Evolutionary conservation across 2,329 filamentous ascomycete genomes (phyloP).

Genomic region (Tetracladium maxilliforme): DNA sequence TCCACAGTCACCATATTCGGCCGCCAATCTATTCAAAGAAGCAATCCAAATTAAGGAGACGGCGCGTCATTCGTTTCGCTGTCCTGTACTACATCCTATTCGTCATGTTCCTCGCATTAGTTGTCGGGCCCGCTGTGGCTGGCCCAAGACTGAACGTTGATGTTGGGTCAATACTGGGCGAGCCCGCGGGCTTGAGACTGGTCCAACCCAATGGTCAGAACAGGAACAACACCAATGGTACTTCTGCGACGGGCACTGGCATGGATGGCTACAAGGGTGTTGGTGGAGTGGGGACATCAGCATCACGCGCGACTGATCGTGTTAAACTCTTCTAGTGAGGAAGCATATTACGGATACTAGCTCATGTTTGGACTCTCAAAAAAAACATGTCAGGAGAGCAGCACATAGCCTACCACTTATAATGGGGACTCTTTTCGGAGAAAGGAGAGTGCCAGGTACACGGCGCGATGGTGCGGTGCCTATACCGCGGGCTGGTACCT

Average conservation of each 20-base stretch:
- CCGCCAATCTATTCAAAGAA: constrained; percentile 98
- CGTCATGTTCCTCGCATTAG: constrained; percentile 65
- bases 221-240: constrained; percentile 33
- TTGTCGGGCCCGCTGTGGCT: constrained; percentile 66
- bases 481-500: too few species aligned
- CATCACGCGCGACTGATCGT: too few species aligned
- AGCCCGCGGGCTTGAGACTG: constrained; percentile 36
- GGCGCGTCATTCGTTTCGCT: constrained; percentile 85
- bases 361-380: too few species aligned
- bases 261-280: constrained; percentile 15
- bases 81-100: constrained; percentile 85
- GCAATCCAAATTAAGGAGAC: constrained; percentile 88
- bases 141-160: constrained; percentile 50
- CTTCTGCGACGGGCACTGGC: constrained; percentile 31
- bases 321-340: too few species aligned
- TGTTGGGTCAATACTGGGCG: too few species aligned
- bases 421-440: too few species aligned
- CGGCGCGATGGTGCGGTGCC: too few species aligned
- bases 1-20: constrained; percentile 90
- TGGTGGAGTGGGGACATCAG: too few species aligned
- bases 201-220: constrained; percentile 53
- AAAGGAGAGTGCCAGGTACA: too few species aligned
- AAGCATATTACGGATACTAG: too few species aligned
- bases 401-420: too few species aligned
- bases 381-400: too few species aligned